A percentile compares a stretch with the other conserved stretches of the same genome.
Conservation (phyloP, 2,329 filamentous ascomycete species). For the Sporothrix brunneoviolacea region DNA sequence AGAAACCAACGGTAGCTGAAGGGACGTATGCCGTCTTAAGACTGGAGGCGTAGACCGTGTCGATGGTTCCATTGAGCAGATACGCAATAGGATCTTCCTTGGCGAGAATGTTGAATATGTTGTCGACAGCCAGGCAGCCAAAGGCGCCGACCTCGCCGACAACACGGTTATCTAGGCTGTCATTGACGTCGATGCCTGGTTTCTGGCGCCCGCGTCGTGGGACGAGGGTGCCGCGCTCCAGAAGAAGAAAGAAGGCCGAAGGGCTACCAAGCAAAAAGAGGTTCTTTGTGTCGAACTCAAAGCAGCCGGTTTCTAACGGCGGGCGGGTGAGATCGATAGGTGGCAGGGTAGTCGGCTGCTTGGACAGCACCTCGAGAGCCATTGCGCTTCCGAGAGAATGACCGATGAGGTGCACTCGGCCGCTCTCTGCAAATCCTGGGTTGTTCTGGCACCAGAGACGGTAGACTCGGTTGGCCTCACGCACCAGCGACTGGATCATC, state of each 20-base stretch:
- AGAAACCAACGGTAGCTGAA: slow-evolving; percentile 58
- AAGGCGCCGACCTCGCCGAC: slow-evolving; percentile 75
- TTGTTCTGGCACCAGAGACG: slow-evolving; percentile 93
- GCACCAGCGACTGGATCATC: slow-evolving; percentile 84
- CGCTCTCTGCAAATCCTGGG: slow-evolving; percentile 70
- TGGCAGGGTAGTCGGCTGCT: slow-evolving; percentile 71
- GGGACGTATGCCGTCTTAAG: slow-evolving; percentile 77
- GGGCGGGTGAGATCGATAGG: slow-evolving; percentile 34
- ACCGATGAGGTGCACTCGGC: slow-evolving; percentile 84
- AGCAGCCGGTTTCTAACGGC: slow-evolving; percentile 44
- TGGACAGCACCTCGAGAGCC: slow-evolving; percentile 83
- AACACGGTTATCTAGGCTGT: slow-evolving; percentile 50
- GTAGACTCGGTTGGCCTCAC: slow-evolving; percentile 93
- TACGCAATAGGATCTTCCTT: slow-evolving; percentile 76
- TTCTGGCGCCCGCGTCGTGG: slow-evolving; percentile 73
- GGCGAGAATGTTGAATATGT: slow-evolving; percentile 86
- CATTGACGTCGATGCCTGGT: slow-evolving; percentile 61
- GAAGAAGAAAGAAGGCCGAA: slow-evolving; percentile 82
- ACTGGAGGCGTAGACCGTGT: slow-evolving; percentile 68
- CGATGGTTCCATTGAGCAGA: slow-evolving; percentile 82
- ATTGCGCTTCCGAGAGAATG: slow-evolving; percentile 94
- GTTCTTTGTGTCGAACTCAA: slow-evolving; percentile 88
- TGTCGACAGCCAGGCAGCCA: slow-evolving; percentile 89
- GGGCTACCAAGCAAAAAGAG: slow-evolving; percentile 88
- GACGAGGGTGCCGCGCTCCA: slow-evolving; percentile 65